Conservation (phyloP, 192 early-diverging fungal genomes). For the Oehlia diaphana region DNA sequence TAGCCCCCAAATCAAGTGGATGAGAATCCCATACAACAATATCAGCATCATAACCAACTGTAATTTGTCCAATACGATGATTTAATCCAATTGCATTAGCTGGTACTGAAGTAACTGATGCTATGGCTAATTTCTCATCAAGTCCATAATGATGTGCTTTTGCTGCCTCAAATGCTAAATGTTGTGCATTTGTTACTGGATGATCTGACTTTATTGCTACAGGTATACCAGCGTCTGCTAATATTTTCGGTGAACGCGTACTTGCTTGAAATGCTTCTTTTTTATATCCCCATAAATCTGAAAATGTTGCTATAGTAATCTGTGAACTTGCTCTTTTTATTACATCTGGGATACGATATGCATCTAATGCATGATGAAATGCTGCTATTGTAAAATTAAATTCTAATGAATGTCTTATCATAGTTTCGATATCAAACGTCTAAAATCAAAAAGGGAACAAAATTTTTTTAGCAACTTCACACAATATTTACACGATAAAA, state of each 20-base stretch:
- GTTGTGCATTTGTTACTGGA: conserved; percentile 72
- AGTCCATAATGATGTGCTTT: conserved; percentile 75
- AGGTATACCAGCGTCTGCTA: conserved; percentile 66
- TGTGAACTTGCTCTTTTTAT: conserved; percentile 57
- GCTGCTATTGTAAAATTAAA: conserved; percentile 72
- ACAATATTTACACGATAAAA: background rate
- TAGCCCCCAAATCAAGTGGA: conserved; percentile 67
- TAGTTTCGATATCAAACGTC: conserved; percentile 70
- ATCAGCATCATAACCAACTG: conserved; percentile 75
- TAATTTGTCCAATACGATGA: conserved; percentile 65
- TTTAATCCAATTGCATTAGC: conserved; percentile 68
- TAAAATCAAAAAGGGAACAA: background rate
- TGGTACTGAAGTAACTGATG: conserved; percentile 69
- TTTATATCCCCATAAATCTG: conserved; percentile 70
- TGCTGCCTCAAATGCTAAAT: conserved; percentile 77
- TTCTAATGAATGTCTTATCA: conserved; percentile 70
- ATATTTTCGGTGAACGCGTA: conserved; percentile 56
- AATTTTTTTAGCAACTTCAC: too few relatives aligned
- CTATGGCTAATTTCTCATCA: conserved; percentile 53
- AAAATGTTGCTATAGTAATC: conserved; percentile 73
- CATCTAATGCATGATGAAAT: conserved; percentile 80
- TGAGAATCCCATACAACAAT: conserved; percentile 75
- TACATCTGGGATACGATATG: conserved; percentile 66
- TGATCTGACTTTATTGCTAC: conserved; percentile 81
- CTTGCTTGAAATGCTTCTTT: conserved; percentile 74